These are phyloP conservation scores for Penicillium sp. DNA, from an alignment of 2,329 filamentous ascomycete genomes.

Conservation along the genomic window DNA sequence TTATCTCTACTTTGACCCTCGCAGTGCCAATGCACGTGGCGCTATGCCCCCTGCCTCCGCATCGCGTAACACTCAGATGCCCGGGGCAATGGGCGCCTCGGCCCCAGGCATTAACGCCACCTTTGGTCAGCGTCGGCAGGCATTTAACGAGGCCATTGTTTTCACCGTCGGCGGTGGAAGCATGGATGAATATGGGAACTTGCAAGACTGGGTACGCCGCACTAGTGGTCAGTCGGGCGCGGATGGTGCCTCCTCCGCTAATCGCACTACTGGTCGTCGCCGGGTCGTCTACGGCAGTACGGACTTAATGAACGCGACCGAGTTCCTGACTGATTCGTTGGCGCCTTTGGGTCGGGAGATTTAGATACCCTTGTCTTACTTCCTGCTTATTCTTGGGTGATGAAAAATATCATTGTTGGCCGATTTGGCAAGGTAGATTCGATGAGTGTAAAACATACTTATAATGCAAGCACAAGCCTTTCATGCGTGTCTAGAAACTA, in stretches of 20 bases:
- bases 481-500: neutral
- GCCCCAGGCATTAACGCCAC: slow-evolving; percentile 73
- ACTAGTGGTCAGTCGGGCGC: slow-evolving; percentile 60
- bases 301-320: slow-evolving; percentile 65
- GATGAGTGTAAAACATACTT: slow-evolving; percentile 23
- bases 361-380: slow-evolving; percentile 22
- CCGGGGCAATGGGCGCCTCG: slow-evolving; percentile 43
- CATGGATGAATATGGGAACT: slow-evolving; percentile 98
- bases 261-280: slow-evolving; percentile 53
- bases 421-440: slow-evolving; percentile 3
- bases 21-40: slow-evolving; percentile 87
- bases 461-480: slow-evolving; percentile 18
- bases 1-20: slow-evolving; percentile 96
- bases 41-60: slow-evolving; percentile 80
- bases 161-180: slow-evolving; percentile 94
- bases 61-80: slow-evolving; percentile 46
- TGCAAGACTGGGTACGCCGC: slow-evolving; percentile 92
- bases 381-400: neutral
- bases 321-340: slow-evolving; percentile 61
- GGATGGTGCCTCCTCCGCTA: slow-evolving; percentile 43
- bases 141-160: slow-evolving; percentile 87
- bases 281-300: slow-evolving; percentile 95
- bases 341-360: slow-evolving; percentile 59
- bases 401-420: slow-evolving; percentile 1
- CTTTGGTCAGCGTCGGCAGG: slow-evolving; percentile 88